Evolutionary conservation across 192 early-diverging fungal genomes (phyloP), one percentile per base, ranked within the genome.

Genomic region (Coemansia sp.): DNA sequence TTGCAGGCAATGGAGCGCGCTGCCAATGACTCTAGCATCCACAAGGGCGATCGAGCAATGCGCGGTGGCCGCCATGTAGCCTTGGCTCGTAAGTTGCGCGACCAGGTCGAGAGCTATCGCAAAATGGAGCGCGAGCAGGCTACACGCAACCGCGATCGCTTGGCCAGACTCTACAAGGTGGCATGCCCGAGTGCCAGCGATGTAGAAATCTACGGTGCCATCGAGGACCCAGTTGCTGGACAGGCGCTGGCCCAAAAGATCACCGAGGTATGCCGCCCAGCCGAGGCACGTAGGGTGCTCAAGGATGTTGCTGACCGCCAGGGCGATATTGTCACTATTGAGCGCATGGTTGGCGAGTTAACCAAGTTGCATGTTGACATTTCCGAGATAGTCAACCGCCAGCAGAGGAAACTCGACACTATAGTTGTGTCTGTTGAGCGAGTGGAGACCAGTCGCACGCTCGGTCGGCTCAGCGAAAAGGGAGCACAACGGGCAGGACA

Each of bases 241-340:
- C 26, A 71, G 34, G 23, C 50, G 7, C 55, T 75, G 51, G 65
- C 69, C 14, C 39, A 37, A 40, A 57, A 37, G 7, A 35, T 76
- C 10, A 10, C 63, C 14, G 11, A 36, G 8, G 26, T 37, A 0
- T 59, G 34, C 40, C 45, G 57, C 9, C 56, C 60, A 4, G 69
- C 65, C 2, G 69, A 74, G 26, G 63, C 72, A 1, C 65, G 60
- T 31, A 66, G 63, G 28, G 34, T 80, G 9, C 39, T 73, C n/a
- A 50, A 69, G 36, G 79, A 81, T 35, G 69, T 69, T 9, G 43
- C 65, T 23, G 73, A 67, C 61, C 69, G 79, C 28, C 61, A 75
- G 14, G 51, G 43, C 36, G 73, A 81, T 35, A 72, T 76, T 59
- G 50, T 55, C 45, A 57, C 59, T 16, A 69, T 76, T 38, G 63